Evolutionary conservation across 1,139 yeast species (phyloP), one percentile per base, ranked within the genome.

Genomic region (Yamadazyma atlantica): DNA sequence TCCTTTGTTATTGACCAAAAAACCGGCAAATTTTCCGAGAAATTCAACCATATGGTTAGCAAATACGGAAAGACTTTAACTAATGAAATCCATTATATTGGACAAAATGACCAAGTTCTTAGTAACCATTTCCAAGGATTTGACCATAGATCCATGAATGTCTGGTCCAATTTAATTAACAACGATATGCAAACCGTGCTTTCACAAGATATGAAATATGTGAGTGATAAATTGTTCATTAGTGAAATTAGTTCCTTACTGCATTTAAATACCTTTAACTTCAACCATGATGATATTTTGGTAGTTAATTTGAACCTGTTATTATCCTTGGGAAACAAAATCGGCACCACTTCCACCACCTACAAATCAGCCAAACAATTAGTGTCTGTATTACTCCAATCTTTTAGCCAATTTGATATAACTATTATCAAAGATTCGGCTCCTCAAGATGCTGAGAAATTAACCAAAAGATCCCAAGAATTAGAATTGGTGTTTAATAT

Each of bases 211-310:
- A 22, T 32, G 24, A 15, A 36, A 14, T 37, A 37, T 17, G 38
- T 73, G 37, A 69, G 62, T 48, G 80, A 75, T 48, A 63, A 66
- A 44, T 48, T 59, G 19, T 76, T 69, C 53, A 70, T 74, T 42
- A 65, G 62, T 36, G 81, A 76, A 51, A 53, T 76, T 42, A 58
- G 73, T 29, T 77, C 74, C 53, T 61, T 76, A 49, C 60, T 67
- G 28, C 73, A 66, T 48, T 53, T 69, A 31, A 41, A 54, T 12
- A 48, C 55, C 13, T 42, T 48, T 17, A 43, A 42, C 2, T 31
- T 48, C 29, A 35, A 34, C 6, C 16, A 37, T 4, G 42, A 45
- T 5, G 68, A 62, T 39, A 44, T 53, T 17, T 44, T 66, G 2
- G 56, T 67, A 15, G 49, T 72, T 32, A 62, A 68, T 38, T 57